Evolutionary conservation across 2,329 filamentous ascomycete genomes (phyloP), one percentile per base, ranked within the genome.

Genomic region (Claviceps spartinae): DNA sequence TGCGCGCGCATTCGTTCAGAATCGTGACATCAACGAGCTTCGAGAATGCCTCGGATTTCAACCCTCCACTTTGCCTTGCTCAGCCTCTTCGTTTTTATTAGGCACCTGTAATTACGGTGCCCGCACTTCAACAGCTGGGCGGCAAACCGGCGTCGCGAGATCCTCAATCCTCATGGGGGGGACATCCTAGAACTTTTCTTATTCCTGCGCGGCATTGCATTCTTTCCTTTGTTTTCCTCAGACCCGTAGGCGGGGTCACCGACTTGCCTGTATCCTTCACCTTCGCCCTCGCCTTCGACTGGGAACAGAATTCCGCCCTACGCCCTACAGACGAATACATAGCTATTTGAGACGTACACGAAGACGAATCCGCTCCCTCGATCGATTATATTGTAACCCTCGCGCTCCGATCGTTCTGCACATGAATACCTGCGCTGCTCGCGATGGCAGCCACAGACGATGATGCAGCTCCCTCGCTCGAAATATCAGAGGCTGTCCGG

Each of bases 401-500:
- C 36, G 5, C 18, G 7, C 18, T 24, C 36, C 36, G n/a, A 24
- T 14, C 11, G 42, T 22, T 9, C n/a, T n/a, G 34, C 22, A 9
- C 42, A 30, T 18, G 13, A 3, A 8, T 5, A 42, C 24, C 42
- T 11, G 24, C 26, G 14, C 26, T 37, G 26, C 16, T 41, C 47
- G 46, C 24, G 22, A 55, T 53, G 53, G 38, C 51, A 11, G 26
- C 41, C 44, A 45, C 48, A 38, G 52, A 47, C 2, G 26, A 47
- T 14, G 48, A 41, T 8, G 42, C 56, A 34, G 42, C 47, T 40
- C 52, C 56, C 14, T 45, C 55, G 11, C 51, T 58, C 24, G 55
- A 57, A 11, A 53, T 52, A 50, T 34, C 57, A 41, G 54, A 56
- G 20, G 51, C 57, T 44, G 56, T 54, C 41, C 24, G 48, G 18